A percentile compares a stretch with the other conserved stretches of the same genome.
Evolutionary conservation across 2,329 filamentous ascomycete genomes (phyloP).

Genomic region (Trichoderma koningiopsis): DNA sequence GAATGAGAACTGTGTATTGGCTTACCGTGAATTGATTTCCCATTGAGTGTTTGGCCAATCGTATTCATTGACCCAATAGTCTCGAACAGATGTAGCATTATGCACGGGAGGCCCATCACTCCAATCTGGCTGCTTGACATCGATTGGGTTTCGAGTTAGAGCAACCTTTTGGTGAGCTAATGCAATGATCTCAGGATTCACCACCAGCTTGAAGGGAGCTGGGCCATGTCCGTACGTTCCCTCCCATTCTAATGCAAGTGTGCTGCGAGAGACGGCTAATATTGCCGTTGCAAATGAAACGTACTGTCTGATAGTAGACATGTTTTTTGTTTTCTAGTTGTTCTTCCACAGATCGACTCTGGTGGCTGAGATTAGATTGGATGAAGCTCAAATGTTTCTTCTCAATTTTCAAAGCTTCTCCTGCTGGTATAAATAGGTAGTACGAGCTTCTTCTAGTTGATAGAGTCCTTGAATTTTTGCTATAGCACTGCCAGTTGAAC

Average conservation of each 20-base stretch:
- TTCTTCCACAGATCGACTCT: background rate
- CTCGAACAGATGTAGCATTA: background rate
- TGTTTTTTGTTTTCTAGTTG: background rate
- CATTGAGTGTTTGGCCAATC: background rate
- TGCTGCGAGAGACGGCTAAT: background rate
- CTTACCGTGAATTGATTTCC: background rate
- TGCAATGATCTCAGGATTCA: background rate
- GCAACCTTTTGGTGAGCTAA: background rate
- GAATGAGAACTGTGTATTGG: background rate
- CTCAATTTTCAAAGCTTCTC: background rate
- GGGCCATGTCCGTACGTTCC: background rate
- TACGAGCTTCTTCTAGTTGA: background rate
- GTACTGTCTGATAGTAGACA: background rate
- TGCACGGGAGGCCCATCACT: background rate
- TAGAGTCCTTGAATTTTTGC: background rate
- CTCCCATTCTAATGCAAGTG: background rate
- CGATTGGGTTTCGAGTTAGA: background rate
- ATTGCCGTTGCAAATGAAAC: background rate
- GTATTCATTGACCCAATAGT: background rate
- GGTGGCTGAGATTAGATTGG: background rate
- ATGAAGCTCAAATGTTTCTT: background rate
- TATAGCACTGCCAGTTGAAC: background rate
- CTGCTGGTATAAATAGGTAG: background rate
- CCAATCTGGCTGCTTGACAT: background rate
- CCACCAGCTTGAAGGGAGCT: background rate